Base-by-base conservation (phyloP, 306 rosid genomes). In the Gleditsia sinensis region DNA sequence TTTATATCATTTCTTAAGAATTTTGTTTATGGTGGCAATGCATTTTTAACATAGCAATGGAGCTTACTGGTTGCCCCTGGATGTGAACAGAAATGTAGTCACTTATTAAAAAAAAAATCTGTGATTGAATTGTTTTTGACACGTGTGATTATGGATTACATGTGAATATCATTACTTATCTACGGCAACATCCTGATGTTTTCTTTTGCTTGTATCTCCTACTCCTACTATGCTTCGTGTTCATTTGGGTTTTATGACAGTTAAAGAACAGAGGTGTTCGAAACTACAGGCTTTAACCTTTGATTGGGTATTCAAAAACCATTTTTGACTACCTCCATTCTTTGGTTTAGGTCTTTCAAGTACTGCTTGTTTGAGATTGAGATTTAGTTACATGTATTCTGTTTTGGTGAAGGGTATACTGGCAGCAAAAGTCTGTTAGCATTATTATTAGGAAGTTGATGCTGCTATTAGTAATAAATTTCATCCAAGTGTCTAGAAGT, bases 331-430 rank as follows among this genome's bases (percentile, higher is more conserved):
- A 27, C 20, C 24, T 21, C 20, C 17, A 9, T 24, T 9, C 40
- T 55, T 54, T 17, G 13, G 13, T 25, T 24, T 30, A 43, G 9
- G 30, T 46, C 3, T 71, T 73, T 14, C 9, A 11, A 60, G 61
- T 23, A 10, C 62, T 13, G 2, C 67, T 37, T 13, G 56, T 67
- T 60, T 5, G 51, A 69, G 51, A 69, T 69, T 69, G 43, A 42
- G 28, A n/a, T 50, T 25, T 30, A 30, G 42, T 59, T 40, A 43
- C 24, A 19, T 46, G 6, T 19, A 2, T 17, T 12, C 28, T 37
- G 9, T 36, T 42, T 11, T 27, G 57, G 30, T 36, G 51, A 51
- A 33, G 33, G 14, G 27, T 32, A 8, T 49, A 13, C 20, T 39
- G 12, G 25, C 6, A 7, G 24, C 17, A 11, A 5, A 40, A 56